Conservation (phyloP, 805 yeast species). For the Yarrowia phangngaensis region DNA sequence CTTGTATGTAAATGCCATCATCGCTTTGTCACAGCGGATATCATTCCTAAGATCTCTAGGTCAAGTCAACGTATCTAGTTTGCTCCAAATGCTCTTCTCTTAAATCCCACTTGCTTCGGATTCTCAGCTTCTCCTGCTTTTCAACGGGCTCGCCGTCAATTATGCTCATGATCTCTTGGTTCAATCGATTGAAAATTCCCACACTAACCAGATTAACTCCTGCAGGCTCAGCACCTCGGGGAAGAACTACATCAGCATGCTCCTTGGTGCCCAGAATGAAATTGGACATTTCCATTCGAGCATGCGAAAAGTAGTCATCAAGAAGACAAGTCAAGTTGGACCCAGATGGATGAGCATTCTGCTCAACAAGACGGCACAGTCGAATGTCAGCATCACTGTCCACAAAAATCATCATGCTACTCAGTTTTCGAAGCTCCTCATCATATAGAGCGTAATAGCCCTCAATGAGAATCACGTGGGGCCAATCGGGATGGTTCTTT, state of each 20-base stretch:
- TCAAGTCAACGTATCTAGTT: slow-evolving; percentile 15
- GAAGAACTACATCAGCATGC: slow-evolving; percentile 69
- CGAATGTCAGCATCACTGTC: slow-evolving; percentile 85
- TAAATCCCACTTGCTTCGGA: slow-evolving; percentile 25
- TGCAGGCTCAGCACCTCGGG: slow-evolving; percentile 59
- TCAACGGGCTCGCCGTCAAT: slow-evolving; percentile 24
- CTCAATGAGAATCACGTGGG: slow-evolving; percentile 49
- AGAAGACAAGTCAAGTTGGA: slow-evolving; percentile 37
- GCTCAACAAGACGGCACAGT: slow-evolving; percentile 54
- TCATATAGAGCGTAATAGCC: slow-evolving; percentile 81
- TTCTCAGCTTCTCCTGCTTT: slow-evolving; percentile 9
- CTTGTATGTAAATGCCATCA: too few relatives aligned
- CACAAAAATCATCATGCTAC: slow-evolving; percentile 66
- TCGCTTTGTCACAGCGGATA: too few relatives aligned
- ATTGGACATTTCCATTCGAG: slow-evolving; percentile 64
- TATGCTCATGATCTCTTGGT: slow-evolving; percentile 28
- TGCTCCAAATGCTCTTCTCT: slow-evolving; percentile 19
- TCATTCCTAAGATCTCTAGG: too few relatives aligned
- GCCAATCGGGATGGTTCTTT: slow-evolving; percentile 29
- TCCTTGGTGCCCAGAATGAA: slow-evolving; percentile 62
- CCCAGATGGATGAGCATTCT: slow-evolving; percentile 36
- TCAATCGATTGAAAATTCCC: slow-evolving; percentile 47
- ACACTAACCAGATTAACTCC: slow-evolving; percentile 61
- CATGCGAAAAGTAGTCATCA: slow-evolving; percentile 49
- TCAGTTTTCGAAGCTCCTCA: slow-evolving; percentile 49